phyloP scores from a whole-genome alignment of 1,284 basidiomycete genomes.

The Boletus calvinii region DNA sequence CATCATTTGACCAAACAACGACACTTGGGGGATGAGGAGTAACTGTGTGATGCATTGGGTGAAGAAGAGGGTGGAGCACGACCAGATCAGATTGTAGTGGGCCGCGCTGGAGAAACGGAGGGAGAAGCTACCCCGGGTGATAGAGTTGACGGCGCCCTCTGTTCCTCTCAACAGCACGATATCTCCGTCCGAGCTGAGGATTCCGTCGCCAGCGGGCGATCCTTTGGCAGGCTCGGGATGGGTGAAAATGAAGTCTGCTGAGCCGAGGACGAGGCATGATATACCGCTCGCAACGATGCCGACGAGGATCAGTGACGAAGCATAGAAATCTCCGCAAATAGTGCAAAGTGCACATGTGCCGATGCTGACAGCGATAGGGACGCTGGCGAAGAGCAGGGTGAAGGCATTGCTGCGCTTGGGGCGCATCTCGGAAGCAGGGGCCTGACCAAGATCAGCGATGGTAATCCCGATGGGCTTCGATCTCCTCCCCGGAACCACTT shows the following conservation, averaged over 20 bases:
- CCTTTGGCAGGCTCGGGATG: conserved; percentile 16
- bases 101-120: conserved; percentile 17
- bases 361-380: conserved; percentile 25
- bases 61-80: conserved; percentile 20
- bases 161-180: conserved; percentile 16
- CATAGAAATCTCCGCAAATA: conserved; percentile 22
- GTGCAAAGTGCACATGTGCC: conserved; percentile 15
- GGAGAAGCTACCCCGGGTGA: conserved; percentile 23
- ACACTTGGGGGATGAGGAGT: conserved; percentile 27
- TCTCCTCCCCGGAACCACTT: conserved; percentile 1
- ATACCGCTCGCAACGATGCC: conserved; percentile 29
- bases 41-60: conserved; percentile 25
- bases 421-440: too few relatives aligned
- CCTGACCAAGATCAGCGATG: conserved; percentile 10
- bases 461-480: conserved; percentile 14
- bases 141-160: not conserved
- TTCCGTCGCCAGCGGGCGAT: conserved; percentile 17
- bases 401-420: too few relatives aligned
- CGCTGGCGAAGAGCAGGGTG: conserved; percentile 3
- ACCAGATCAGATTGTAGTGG: conserved; percentile 14
- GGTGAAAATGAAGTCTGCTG: conserved; percentile 11
- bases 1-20: conserved; percentile 32
- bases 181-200: conserved; percentile 10
- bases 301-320: conserved; percentile 26
- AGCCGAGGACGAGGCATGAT: conserved; percentile 23